Evolutionary conservation across 2,329 filamentous ascomycete genomes (phyloP).

Genomic region (Scedosporium aurantiacum): DNA sequence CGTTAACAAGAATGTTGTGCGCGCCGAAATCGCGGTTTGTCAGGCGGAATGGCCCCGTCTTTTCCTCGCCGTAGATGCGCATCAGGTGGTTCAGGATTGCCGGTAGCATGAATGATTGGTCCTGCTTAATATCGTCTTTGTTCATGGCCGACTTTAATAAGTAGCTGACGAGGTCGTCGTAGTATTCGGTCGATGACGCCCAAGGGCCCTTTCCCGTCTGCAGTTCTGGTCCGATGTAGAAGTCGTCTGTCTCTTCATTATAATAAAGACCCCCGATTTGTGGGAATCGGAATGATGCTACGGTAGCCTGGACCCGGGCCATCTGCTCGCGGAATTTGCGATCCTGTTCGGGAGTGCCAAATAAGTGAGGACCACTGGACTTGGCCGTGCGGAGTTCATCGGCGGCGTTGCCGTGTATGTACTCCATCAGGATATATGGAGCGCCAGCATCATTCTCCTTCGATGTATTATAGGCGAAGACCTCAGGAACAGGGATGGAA

Average conservation of each 20-base stretch:
- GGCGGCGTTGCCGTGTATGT: slow-evolving; percentile 16
- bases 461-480: slow-evolving; percentile 15
- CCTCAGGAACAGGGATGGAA: slow-evolving; percentile 13
- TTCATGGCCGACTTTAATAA: too few relatives aligned
- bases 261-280: background rate
- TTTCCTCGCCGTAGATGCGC: background rate
- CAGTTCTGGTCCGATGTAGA: background rate
- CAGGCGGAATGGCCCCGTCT: slow-evolving; percentile 4
- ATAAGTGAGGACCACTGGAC: background rate
- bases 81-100: background rate
- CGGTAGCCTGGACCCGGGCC: background rate
- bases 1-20: slow-evolving; percentile 6
- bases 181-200: background rate
- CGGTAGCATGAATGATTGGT: background rate
- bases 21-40: slow-evolving; percentile 5
- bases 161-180: background rate
- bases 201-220: background rate
- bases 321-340: background rate
- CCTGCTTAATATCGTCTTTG: background rate
- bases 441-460: slow-evolving; percentile 14
- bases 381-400: slow-evolving; percentile 10
- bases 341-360: background rate
- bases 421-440: slow-evolving; percentile 20
- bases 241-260: background rate
- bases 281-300: background rate